Evolutionary conservation across 2,329 filamentous ascomycete species (phyloP).

Genomic region (Gliomastix tumulicola): DNA sequence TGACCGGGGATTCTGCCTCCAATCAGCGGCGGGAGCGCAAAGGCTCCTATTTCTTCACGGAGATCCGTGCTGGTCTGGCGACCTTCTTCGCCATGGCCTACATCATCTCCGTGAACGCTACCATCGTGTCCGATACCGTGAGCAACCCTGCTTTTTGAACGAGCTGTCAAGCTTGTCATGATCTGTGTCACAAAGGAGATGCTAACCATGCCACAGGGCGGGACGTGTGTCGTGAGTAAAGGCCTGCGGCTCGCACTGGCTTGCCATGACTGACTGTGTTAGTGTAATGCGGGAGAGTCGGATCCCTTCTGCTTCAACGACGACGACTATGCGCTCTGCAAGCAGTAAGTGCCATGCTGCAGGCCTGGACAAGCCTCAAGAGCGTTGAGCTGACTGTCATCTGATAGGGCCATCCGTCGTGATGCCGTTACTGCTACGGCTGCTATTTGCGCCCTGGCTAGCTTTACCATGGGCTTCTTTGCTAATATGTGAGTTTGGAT

Average conservation of each 20-base stretch:
- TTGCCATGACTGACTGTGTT: too few species aligned
- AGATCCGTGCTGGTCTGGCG: slow-evolving; percentile 74
- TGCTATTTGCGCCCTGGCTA: slow-evolving; percentile 70
- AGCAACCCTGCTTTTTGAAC: too few species aligned
- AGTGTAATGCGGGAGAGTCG: slow-evolving; percentile 31
- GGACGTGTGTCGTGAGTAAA: slow-evolving; percentile 73
- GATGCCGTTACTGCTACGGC: slow-evolving; percentile 82
- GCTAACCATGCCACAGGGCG: too few species aligned
- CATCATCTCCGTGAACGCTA: slow-evolving; percentile 46
- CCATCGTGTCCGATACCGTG: slow-evolving; percentile 52
- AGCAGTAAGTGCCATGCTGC: too few species aligned
- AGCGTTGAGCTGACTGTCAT: too few species aligned
- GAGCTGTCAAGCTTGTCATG: too few species aligned
- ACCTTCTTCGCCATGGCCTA: slow-evolving; percentile 64
- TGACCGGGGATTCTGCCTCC: neutral
- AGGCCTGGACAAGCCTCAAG: too few species aligned
- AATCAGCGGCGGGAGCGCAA: slow-evolving; percentile 61
- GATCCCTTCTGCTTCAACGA: slow-evolving; percentile 47
- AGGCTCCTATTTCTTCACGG: slow-evolving; percentile 73
- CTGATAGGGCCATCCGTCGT: slow-evolving; percentile 63
- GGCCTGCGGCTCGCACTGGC: too few species aligned
- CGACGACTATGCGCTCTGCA: slow-evolving; percentile 57
- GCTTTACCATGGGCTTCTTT: slow-evolving; percentile 78
- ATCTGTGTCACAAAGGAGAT: too few species aligned
- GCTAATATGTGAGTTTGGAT: slow-evolving; percentile 59